Evolutionary conservation across 2,329 filamentous ascomycete species (phyloP).

Genomic region (Fusarium siculi): DNA sequence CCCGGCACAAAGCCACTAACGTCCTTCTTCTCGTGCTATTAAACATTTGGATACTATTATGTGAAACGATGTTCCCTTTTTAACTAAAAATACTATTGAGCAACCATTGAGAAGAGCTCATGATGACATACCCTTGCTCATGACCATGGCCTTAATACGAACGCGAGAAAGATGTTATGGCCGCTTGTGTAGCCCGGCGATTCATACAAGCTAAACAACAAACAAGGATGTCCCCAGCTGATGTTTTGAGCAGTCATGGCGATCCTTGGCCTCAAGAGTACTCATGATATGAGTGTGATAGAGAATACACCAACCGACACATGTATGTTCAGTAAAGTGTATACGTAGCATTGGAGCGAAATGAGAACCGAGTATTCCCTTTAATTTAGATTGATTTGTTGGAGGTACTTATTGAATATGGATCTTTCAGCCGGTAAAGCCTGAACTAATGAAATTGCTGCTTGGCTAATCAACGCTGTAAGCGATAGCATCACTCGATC

Average conservation of each 20-base stretch:
- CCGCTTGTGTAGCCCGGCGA: neutral
- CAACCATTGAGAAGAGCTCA: neutral
- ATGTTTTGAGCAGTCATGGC: neutral
- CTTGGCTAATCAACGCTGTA: conserved; percentile 7
- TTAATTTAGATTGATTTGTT: neutral
- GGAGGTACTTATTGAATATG: neutral
- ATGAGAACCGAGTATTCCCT: neutral
- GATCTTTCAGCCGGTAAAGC: neutral
- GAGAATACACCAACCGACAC: neutral
- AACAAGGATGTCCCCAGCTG: conserved; percentile 18
- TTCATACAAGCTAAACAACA: conserved; percentile 16
- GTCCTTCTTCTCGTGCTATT: neutral
- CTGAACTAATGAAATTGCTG: neutral
- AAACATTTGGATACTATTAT: neutral
- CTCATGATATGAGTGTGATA: conserved; percentile 1
- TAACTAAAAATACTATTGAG: neutral
- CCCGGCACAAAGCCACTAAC: neutral
- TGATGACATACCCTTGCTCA: conserved; percentile 1
- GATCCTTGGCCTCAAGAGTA: neutral
- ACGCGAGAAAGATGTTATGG: neutral
- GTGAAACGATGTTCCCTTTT: neutral
- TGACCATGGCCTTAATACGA: neutral
- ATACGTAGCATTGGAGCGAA: neutral
- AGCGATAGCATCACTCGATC: neutral
- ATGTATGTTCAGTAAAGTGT: neutral